Evolutionary conservation across 345 rosid genomes (phyloP).

Genomic region (Kernera saxatilis): DNA sequence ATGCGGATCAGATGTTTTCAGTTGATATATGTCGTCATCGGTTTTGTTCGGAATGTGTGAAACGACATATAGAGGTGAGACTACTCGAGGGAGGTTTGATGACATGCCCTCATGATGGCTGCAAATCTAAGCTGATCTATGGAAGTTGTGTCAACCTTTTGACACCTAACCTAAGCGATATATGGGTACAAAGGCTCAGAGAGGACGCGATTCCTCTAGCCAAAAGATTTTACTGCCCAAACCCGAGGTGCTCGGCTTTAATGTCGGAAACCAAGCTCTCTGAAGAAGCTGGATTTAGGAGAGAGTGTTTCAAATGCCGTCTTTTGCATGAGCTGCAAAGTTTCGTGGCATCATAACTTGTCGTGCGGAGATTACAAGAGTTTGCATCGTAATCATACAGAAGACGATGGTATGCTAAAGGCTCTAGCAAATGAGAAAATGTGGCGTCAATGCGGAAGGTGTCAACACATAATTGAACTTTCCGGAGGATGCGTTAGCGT

Average conservation of each 20-base stretch:
- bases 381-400: conserved; percentile 28
- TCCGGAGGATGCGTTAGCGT: background rate
- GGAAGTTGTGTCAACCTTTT: conserved; percentile 44
- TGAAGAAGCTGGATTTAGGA: conserved; percentile 30
- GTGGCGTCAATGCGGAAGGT: background rate
- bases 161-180: conserved; percentile 43
- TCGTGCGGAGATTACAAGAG: conserved; percentile 37
- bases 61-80: conserved; percentile 53
- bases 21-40: conserved; percentile 51
- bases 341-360: conserved; percentile 25
- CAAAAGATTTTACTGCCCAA: conserved; percentile 19
- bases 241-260: conserved; percentile 1
- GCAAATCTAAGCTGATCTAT: conserved; percentile 39
- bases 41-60: conserved; percentile 63
- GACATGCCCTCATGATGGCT: conserved; percentile 56
- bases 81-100: conserved; percentile 48
- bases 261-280: conserved; percentile 14
- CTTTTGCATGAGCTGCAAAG: conserved; percentile 1
- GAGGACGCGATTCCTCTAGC: conserved; percentile 54
- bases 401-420: conserved; percentile 29
- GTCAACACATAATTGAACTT: background rate
- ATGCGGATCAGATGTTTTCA: conserved; percentile 36
- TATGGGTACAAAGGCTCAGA: conserved; percentile 37
- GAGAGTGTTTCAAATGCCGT: background rate
- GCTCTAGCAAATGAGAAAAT: background rate